Conservation (phyloP, 164 flowering plant species). For the Warburgia ugandensis region DNA sequence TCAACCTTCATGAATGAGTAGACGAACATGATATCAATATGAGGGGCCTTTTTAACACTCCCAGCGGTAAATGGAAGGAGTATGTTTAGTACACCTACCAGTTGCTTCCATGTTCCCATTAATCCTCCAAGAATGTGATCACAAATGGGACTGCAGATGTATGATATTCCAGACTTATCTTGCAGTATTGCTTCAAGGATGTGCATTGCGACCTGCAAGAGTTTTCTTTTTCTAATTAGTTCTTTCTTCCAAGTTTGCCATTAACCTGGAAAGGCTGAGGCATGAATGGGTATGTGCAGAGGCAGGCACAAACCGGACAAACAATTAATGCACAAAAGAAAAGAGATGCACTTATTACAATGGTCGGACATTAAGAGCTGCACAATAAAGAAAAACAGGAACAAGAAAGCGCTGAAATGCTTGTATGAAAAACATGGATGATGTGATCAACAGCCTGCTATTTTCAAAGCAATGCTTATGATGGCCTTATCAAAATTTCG, state of each 20-base stretch:
- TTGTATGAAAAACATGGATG: too few relatives aligned
- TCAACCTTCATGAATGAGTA: constrained; percentile 12
- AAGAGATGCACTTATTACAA: too few relatives aligned
- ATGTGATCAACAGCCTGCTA: too few relatives aligned
- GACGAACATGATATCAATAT: not conserved
- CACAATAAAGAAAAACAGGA: too few relatives aligned
- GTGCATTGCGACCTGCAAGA: constrained; percentile 29
- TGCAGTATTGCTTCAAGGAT: constrained; percentile 37
- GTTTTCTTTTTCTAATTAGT: not conserved
- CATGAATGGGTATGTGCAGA: too few relatives aligned
- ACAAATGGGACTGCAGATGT: constrained; percentile 19
- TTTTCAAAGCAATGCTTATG: too few relatives aligned
- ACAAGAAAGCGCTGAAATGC: not conserved
- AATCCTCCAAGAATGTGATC: constrained; percentile 15
- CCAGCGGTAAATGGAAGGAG: too few relatives aligned
- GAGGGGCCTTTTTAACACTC: too few relatives aligned
- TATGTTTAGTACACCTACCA: constrained; percentile 20
- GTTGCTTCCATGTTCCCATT: constrained; percentile 23
- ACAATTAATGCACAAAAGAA: not conserved
- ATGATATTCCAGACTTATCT: constrained; percentile 18
- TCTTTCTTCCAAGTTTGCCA: too few relatives aligned
- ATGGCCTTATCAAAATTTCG: too few relatives aligned
- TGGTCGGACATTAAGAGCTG: too few relatives aligned
- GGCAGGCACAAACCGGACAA: not conserved
- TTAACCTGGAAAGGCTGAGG: too few relatives aligned